Evolutionary conservation across 2,329 filamentous ascomycete species (phyloP).

Genomic region (Fonsecaea pugnacius): DNA sequence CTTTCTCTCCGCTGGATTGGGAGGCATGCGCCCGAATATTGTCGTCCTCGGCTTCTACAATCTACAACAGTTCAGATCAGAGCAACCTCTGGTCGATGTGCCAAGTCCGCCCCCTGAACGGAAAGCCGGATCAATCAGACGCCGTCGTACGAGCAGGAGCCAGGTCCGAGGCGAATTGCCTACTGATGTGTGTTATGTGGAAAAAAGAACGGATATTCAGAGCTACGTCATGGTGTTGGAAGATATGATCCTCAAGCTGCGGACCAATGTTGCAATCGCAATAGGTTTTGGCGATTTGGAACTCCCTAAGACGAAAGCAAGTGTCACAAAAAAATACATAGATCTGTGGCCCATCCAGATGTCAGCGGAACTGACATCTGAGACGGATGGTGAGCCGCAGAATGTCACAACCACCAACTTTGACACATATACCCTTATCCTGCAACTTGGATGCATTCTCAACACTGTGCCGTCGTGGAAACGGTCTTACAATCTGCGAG

Average conservation of each 20-base stretch:
- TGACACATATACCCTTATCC: constrained; percentile 85
- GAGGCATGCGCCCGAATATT: constrained; percentile 88
- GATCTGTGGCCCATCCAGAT: constrained; percentile 94
- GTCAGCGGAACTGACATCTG: constrained; percentile 76
- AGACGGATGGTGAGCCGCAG: constrained; percentile 56
- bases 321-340: constrained; percentile 74
- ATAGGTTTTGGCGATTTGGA: constrained; percentile 79
- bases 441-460: constrained; percentile 83
- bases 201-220: constrained; percentile 69
- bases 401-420: constrained; percentile 84
- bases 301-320: constrained; percentile 64
- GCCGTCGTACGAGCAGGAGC: constrained; percentile 30
- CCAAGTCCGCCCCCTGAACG: constrained; percentile 51
- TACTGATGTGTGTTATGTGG: constrained; percentile 70
- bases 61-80: constrained; percentile 72
- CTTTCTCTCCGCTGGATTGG: constrained; percentile 77
- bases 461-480: constrained; percentile 82
- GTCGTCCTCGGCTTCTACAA: constrained; percentile 81
- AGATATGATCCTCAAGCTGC: constrained; percentile 75
- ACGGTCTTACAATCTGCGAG: constrained; percentile 70
- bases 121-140: constrained; percentile 25
- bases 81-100: constrained; percentile 62
- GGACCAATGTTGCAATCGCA: constrained; percentile 82
- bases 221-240: constrained; percentile 83
- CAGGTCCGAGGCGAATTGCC: constrained; percentile 63